Evolutionary conservation across 768 basidiomycete genomes (phyloP), one percentile per base, ranked within the genome.

Genomic region (Russula dissimulans): DNA sequence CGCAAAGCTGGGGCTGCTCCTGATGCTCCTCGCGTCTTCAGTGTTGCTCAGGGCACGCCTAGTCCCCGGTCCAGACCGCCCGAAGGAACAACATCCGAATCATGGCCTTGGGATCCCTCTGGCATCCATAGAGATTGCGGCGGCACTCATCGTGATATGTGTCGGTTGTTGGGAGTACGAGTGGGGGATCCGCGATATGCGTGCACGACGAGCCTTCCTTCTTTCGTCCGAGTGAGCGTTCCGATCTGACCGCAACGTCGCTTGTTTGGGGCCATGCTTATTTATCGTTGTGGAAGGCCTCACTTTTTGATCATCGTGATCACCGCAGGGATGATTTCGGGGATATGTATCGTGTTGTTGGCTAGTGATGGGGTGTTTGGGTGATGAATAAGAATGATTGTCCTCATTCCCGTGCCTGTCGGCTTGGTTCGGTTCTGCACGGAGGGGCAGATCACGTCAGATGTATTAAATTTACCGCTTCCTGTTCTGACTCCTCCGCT

Each of bases 81-180:
- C 56, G 44, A 41, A 68, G 3, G 60, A 60, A 43, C 18, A 63
- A 18, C 70, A 67, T 38, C 58, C 68, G 12, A 67, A 66, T 7
- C 65, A 75, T 18, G 61, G 65, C 6, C 70, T 73, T 3, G 71
- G 73, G 10, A 59, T 82, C 3, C 79, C 83, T 6, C 71, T 84
- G 14, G 82, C 84, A 4, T 72, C 75, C 18, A 68, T 87, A 4
- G 76, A 84, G 60, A 73, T 84, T 50, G 68, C 70, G 14, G 80
- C 83, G 5, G 79, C 85, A 9, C 58, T 87, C 15, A 73, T 75
- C 12, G 78, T 80, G 17, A 76, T 89, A 22, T 71, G 68, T 9
- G 84, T 79, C 1, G 87, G 85, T 0, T 62, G 75, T 41, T 89
- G 82, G 83, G 86, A 87, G 71, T 90, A 86, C 61, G 78, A 80